A percentile compares a stretch with the other conserved stretches of the same genome.
Conservation (phyloP, 768 basidiomycete genomes). For the Termitomyces sp. region DNA sequence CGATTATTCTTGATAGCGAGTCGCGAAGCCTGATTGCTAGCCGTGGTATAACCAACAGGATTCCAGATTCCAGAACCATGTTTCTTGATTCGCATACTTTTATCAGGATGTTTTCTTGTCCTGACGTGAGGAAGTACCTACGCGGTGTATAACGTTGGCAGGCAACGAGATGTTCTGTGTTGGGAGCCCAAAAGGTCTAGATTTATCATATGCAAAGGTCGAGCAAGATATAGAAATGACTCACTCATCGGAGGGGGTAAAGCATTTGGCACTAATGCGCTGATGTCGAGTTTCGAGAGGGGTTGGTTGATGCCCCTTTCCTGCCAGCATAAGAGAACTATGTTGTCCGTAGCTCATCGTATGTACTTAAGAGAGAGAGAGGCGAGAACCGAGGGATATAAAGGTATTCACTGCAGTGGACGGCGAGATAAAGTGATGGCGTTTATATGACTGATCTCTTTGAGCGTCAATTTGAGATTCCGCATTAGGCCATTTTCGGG, state of each 20-base stretch:
- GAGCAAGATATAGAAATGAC: neutral
- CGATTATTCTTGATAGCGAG: neutral
- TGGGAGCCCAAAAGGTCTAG: neutral
- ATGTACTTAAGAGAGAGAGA: neutral
- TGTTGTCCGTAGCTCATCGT: neutral
- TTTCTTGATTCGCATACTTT: neutral
- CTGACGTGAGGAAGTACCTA: neutral
- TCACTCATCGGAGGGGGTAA: slow-evolving; percentile 6
- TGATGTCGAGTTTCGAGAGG: slow-evolving; percentile 1
- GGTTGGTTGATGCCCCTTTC: neutral
- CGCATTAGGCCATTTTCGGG: neutral
- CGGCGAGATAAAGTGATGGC: neutral
- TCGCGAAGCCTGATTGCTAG: slow-evolving; percentile 5
- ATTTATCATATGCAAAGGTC: neutral
- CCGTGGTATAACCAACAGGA: slow-evolving; percentile 3
- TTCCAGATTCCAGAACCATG: slow-evolving; percentile 1
- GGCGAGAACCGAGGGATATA: neutral
- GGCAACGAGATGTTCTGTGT: neutral
- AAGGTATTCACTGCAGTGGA: neutral
- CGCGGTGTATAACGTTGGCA: neutral
- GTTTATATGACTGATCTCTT: neutral
- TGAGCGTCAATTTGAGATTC: slow-evolving; percentile 1
- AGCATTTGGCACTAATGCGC: slow-evolving; percentile 3
- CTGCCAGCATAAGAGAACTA: neutral
- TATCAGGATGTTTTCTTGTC: neutral